Conservation (phyloP, 768 basidiomycete genomes). For the Trametes maxima region DNA sequence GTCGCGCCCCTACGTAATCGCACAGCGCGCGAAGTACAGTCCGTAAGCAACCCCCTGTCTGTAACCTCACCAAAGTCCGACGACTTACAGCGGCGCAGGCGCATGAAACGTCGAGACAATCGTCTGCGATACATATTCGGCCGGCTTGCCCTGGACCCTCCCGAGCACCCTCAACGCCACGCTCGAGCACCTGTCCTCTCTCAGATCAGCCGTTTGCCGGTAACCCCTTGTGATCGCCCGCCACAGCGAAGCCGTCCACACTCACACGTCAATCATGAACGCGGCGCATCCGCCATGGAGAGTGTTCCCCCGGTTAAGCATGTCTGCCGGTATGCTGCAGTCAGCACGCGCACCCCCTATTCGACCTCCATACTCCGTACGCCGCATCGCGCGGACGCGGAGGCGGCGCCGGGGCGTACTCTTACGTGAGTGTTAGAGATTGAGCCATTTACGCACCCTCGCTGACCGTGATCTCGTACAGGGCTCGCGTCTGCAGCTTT, state of each 20-base stretch:
- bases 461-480: conserved; percentile 6
- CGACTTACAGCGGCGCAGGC: conserved; percentile 8
- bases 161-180: conserved; percentile 3
- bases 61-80: too few species aligned
- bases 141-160: not conserved
- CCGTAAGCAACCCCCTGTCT: not conserved
- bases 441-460: conserved; percentile 1
- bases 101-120: conserved; percentile 5
- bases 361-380: too few species aligned
- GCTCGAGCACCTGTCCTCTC: conserved; percentile 7
- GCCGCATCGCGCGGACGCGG: too few species aligned
- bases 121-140: conserved; percentile 4
- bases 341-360: too few species aligned
- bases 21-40: too few species aligned
- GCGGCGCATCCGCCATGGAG: conserved; percentile 11
- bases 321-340: not conserved
- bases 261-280: conserved; percentile 10
- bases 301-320: conserved; percentile 2
- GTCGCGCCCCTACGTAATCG: conserved; percentile 1
- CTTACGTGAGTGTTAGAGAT: too few species aligned
- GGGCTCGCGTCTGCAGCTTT: conserved; percentile 6
- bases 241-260: not conserved
- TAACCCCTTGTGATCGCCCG: too few species aligned
- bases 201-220: not conserved
- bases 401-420: too few species aligned